Evolutionary conservation across 1,284 basidiomycete genomes (phyloP).

Genomic region (Fomitopsis betulina): DNA sequence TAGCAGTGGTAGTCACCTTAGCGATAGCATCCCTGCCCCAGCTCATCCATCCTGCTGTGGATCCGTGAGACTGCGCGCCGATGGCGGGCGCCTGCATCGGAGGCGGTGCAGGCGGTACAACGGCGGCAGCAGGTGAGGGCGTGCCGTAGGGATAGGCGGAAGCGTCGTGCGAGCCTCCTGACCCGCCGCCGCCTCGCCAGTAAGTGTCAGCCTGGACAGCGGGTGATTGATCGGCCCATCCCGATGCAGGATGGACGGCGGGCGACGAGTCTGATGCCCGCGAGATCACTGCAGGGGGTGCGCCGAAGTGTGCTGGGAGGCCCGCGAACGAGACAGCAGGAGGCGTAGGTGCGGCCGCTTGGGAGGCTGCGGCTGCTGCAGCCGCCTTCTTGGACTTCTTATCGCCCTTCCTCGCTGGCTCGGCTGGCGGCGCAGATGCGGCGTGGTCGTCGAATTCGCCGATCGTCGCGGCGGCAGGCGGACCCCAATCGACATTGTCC

Average conservation of each 20-base stretch:
- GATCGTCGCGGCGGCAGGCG: background rate
- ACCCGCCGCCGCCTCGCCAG: background rate
- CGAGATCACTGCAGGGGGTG: constrained; percentile 1
- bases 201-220: background rate
- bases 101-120: constrained; percentile 4
- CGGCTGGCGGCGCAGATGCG: background rate
- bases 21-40: constrained; percentile 5
- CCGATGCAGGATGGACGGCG: background rate
- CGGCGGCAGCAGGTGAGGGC: background rate
- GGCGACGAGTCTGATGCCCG: background rate
- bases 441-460: background rate
- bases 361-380: background rate
- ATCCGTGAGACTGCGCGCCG: background rate
- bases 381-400: constrained; percentile 1
- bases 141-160: background rate
- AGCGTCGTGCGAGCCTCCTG: background rate
- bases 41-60: constrained; percentile 1
- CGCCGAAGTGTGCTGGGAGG: constrained; percentile 4
- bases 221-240: background rate
- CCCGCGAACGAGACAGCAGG: constrained; percentile 3
- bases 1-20: constrained; percentile 5
- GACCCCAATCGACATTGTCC: constrained; percentile 1
- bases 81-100: background rate
- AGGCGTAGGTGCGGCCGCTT: background rate
- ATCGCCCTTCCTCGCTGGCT: constrained; percentile 1